These are phyloP conservation scores for Ziziphus jujuba DNA, from an alignment of 306 rosid species.

Conservation along the genomic window DNA sequence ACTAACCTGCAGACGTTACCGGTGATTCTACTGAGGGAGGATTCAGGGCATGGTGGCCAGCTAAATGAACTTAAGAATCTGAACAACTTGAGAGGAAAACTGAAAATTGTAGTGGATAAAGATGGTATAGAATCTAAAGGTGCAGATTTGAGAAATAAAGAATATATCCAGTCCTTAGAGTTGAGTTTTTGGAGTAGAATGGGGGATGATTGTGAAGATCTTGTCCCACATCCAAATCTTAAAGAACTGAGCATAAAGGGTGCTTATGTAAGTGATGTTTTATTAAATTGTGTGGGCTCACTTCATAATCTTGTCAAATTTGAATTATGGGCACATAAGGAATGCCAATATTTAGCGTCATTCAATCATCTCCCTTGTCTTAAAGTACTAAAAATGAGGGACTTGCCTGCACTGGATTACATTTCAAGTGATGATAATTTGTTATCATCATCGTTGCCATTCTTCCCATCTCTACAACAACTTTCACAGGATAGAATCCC, in stretches of 20 bases:
- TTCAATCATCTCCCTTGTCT: background rate
- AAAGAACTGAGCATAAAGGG: background rate
- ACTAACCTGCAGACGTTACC: conserved; percentile 7
- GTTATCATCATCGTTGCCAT: too few species aligned
- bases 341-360: background rate
- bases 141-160: background rate
- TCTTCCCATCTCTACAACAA: background rate
- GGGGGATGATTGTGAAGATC: background rate
- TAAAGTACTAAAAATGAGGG: background rate
- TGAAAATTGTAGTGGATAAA: background rate
- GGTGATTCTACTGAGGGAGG: background rate
- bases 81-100: background rate
- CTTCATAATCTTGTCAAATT: background rate
- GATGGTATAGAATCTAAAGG: background rate
- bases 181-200: background rate
- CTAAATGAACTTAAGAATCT: background rate
- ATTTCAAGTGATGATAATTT: background rate
- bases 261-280: background rate
- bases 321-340: background rate
- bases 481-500: accelerated
- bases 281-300: background rate
- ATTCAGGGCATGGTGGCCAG: background rate
- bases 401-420: conserved; percentile 7
- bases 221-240: background rate
- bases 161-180: background rate